These are phyloP conservation scores for Primulina tabacum DNA, from an alignment of 257 asterid genomes.

Conservation along the genomic window DNA sequence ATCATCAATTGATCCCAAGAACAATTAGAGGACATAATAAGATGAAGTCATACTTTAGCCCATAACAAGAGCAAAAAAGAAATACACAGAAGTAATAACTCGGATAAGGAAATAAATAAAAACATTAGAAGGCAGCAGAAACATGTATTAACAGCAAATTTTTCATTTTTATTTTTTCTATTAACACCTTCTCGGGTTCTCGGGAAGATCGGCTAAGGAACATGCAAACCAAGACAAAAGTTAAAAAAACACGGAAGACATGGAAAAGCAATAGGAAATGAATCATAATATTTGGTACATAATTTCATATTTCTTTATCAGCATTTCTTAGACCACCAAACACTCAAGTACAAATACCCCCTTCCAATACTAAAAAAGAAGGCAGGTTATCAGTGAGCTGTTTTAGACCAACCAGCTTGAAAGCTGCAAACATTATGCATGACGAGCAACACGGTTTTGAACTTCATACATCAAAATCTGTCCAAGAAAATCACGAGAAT, in stretches of 20 bases:
- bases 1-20: constrained; percentile 26
- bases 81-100: constrained; percentile 15
- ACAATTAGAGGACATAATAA: constrained; percentile 18
- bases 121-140: constrained; percentile 7
- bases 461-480: background rate
- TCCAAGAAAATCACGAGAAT: constrained; percentile 2
- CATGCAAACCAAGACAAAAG: constrained; percentile 16
- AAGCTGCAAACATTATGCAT: background rate
- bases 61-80: constrained; percentile 14
- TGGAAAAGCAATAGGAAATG: background rate
- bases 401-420: constrained; percentile 6
- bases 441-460: background rate
- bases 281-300: background rate
- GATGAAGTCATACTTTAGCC: constrained; percentile 2
- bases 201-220: background rate
- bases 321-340: constrained; percentile 5
- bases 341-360: background rate
- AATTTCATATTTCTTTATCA: background rate
- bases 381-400: background rate
- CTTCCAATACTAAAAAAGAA: background rate
- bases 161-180: background rate
- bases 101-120: constrained; percentile 6
- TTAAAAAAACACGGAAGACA: constrained; percentile 14
- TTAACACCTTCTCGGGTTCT: constrained; percentile 1
- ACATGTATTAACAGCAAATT: constrained; percentile 11